A percentile compares a stretch with the other conserved stretches of the same genome.
Evolutionary conservation across 2,329 filamentous ascomycete species (phyloP).

Genomic region (Aurifilum marmelostoma): DNA sequence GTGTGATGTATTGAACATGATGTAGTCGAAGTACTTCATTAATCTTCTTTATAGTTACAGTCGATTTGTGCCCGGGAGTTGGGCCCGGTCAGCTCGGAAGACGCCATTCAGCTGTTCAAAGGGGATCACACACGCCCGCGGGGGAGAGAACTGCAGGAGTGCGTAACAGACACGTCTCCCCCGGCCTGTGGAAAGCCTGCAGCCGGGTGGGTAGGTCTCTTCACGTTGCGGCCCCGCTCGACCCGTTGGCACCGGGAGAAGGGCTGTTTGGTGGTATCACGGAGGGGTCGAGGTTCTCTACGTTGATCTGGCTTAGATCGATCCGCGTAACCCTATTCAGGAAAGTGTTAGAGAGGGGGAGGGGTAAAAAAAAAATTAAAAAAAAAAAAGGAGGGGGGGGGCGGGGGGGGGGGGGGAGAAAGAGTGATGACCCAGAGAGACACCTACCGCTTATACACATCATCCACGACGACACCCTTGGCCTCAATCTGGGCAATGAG

Average conservation of each 20-base stretch:
- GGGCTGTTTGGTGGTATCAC: not conserved
- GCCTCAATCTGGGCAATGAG: slow-evolving; percentile 63
- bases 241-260: not conserved
- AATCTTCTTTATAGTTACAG: no score
- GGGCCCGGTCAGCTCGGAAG: no score
- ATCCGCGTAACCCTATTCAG: slow-evolving; percentile 9
- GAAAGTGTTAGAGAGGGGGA: not conserved
- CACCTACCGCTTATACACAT: slow-evolving; percentile 32
- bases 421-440: not conserved
- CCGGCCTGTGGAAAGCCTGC: not conserved
- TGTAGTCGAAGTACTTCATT: no score
- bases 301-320: slow-evolving; percentile 25
- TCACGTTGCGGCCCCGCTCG: not conserved
- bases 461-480: slow-evolving; percentile 59
- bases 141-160: no score
- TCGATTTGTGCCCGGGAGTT: no score
- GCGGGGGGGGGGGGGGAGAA: no score
- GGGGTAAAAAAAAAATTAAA: not conserved
- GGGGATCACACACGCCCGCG: no score
- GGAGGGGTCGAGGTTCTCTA: slow-evolving; percentile 16
- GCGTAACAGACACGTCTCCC: no score
- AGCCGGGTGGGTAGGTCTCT: no score
- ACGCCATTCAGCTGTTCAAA: no score
- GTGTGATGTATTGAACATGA: no score
- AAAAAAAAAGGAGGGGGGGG: not conserved